Conservation (phyloP, 495 filamentous ascomycete species). For the Penicillium goetzii region DNA sequence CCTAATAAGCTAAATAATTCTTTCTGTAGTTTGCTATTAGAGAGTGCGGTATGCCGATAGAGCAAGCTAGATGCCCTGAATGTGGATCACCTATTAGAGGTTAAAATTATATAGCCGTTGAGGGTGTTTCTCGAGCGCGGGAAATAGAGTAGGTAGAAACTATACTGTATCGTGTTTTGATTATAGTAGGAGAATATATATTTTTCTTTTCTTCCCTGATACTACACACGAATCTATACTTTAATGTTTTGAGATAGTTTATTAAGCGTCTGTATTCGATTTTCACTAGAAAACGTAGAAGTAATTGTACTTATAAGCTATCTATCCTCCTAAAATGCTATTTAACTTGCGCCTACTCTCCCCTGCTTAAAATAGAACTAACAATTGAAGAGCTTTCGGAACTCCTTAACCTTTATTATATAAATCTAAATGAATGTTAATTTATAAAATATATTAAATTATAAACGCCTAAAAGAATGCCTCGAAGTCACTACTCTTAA, state of each 20-base stretch:
- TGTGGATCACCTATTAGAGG: slow-evolving; percentile 22
- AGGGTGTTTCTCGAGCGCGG: slow-evolving; percentile 20
- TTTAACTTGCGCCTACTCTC: not conserved
- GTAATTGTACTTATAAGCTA: not conserved
- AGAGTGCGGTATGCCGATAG: slow-evolving; percentile 26
- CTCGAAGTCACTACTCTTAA: not conserved
- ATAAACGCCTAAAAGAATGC: not conserved
- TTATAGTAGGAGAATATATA: slow-evolving; percentile 7
- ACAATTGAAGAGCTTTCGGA: not conserved
- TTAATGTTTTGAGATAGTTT: too few species aligned
- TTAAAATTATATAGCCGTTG: slow-evolving; percentile 13
- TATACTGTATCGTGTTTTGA: slow-evolving; percentile 8
- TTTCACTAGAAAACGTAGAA: not conserved
- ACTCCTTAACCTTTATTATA: not conserved
- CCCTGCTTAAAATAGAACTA: slow-evolving; percentile 3
- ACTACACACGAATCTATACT: too few species aligned
- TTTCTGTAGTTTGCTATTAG: slow-evolving; percentile 24
- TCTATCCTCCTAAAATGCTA: not conserved
- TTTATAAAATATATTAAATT: not conserved
- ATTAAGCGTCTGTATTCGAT: too few species aligned
- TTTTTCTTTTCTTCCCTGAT: slow-evolving; percentile 6
- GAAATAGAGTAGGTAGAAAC: slow-evolving; percentile 55
- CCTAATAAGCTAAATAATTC: slow-evolving; percentile 9
- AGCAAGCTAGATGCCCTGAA: slow-evolving; percentile 20
- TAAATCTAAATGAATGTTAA: not conserved